Conservation (phyloP, 148 eudicot genomes). For the Nepenthes mirabilis region DNA sequence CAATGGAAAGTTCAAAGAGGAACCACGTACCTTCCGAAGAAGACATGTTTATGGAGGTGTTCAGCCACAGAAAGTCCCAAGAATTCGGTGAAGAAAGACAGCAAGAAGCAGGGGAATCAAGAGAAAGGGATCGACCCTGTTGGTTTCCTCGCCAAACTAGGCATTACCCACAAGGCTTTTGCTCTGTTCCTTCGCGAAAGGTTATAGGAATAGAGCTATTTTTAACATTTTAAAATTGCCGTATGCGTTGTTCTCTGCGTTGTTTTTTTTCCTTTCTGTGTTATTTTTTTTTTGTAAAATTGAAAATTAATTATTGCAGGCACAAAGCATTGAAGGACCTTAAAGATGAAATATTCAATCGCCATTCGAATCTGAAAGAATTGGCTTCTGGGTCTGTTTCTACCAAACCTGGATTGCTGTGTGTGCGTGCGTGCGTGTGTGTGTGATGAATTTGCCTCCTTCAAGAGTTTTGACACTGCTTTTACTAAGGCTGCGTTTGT, state of each 20-base stretch:
- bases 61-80: no score
- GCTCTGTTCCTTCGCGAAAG: constrained; percentile 87
- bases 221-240: no score
- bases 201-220: constrained; percentile 15
- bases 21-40: no score
- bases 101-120: not conserved
- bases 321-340: constrained; percentile 74
- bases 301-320: constrained; percentile 28
- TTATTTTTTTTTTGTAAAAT: not conserved
- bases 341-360: constrained; percentile 56
- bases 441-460: not conserved
- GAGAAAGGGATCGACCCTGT: constrained; percentile 69
- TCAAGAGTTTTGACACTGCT: not conserved
- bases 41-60: no score
- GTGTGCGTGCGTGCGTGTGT: not conserved
- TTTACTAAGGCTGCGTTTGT: not conserved
- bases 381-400: constrained; percentile 71
- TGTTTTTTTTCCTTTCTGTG: not conserved
- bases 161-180: constrained; percentile 54
- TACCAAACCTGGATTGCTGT: not conserved
- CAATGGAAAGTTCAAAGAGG: no score
- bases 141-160: constrained; percentile 60
- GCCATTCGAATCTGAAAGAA: constrained; percentile 54
- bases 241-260: not conserved
- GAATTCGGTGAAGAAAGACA: no score